These are phyloP conservation scores for Eucalyptus pauciflora DNA, from an alignment of 345 rosid genomes.

Conservation along the genomic window DNA sequence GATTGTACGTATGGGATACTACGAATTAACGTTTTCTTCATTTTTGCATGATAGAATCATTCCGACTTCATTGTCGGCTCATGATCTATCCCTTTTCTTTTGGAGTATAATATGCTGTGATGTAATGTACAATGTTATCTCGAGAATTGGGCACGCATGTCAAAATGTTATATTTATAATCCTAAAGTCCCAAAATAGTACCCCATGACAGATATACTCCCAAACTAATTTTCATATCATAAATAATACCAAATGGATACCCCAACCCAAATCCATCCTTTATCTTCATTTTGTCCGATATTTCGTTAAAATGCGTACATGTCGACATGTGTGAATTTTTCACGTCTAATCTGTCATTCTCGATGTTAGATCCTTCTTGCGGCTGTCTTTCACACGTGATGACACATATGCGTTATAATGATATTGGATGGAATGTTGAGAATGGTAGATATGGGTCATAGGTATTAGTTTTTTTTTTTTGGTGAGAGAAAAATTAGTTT, in stretches of 20 bases:
- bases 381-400: not conserved
- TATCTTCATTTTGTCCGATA: not conserved
- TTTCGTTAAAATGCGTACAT: not conserved
- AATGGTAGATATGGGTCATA: not conserved
- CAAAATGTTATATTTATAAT: not conserved
- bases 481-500: not conserved
- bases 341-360: fast-evolving
- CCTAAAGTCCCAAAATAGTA: not conserved
- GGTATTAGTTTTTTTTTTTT: not conserved
- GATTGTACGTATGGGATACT: not conserved
- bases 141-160: not conserved
- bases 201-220: not conserved
- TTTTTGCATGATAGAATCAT: not conserved
- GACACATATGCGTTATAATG: too few relatives aligned
- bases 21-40: not conserved
- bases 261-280: not conserved
- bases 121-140: not conserved
- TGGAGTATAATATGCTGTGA: not conserved
- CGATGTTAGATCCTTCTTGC: fast-evolving
- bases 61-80: not conserved
- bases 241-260: not conserved
- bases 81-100: not conserved
- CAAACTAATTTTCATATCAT: too few relatives aligned
- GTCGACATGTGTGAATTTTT: not conserved
- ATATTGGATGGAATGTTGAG: not conserved